A percentile compares a stretch with the other conserved stretches of the same genome.
Evolutionary conservation across 1,139 yeast species (phyloP).

Genomic region (Taiozyma sp.): DNA sequence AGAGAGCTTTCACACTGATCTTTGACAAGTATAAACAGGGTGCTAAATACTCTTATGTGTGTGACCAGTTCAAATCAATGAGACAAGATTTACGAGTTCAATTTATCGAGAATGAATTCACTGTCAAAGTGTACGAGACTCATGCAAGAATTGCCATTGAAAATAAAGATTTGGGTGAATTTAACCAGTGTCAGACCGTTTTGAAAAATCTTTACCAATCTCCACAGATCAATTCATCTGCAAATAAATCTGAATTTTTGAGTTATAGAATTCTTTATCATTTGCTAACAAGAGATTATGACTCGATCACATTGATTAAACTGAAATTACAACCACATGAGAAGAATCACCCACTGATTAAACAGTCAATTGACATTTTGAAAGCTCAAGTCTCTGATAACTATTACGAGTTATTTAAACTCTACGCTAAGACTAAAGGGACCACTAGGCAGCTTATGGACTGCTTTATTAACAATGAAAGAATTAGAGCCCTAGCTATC

Average conservation of each 20-base stretch:
- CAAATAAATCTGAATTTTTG: slow-evolving; percentile 56
- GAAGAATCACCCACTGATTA: slow-evolving; percentile 27
- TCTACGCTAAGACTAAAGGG: slow-evolving; percentile 34
- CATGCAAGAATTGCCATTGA: slow-evolving; percentile 87
- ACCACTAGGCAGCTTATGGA: slow-evolving; percentile 36
- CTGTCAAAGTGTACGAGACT: slow-evolving; percentile 75
- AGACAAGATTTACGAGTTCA: slow-evolving; percentile 95
- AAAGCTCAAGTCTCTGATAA: slow-evolving; percentile 41
- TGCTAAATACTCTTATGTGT: slow-evolving; percentile 64
- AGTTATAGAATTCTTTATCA: slow-evolving; percentile 76
- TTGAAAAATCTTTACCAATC: slow-evolving; percentile 55
- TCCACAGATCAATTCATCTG: slow-evolving; percentile 31
- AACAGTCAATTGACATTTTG: slow-evolving; percentile 41
- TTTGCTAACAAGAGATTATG: slow-evolving; percentile 67
- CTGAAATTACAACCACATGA: slow-evolving; percentile 25
- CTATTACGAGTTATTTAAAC: slow-evolving; percentile 48
- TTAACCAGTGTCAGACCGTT: slow-evolving; percentile 91
- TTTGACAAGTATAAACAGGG: slow-evolving; percentile 50
- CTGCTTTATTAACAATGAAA: slow-evolving; percentile 48
- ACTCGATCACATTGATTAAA: slow-evolving; percentile 30
- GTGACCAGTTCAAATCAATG: slow-evolving; percentile 87
- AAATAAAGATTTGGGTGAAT: slow-evolving; percentile 85
- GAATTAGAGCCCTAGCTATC: slow-evolving; percentile 54
- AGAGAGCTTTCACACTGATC: slow-evolving; percentile 53
- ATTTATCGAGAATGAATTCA: slow-evolving; percentile 73